A percentile compares a stretch with the other conserved stretches of the same genome.
phyloP scores from a whole-genome alignment of 345 rosid species.

The Hibiscus syriacus region DNA sequence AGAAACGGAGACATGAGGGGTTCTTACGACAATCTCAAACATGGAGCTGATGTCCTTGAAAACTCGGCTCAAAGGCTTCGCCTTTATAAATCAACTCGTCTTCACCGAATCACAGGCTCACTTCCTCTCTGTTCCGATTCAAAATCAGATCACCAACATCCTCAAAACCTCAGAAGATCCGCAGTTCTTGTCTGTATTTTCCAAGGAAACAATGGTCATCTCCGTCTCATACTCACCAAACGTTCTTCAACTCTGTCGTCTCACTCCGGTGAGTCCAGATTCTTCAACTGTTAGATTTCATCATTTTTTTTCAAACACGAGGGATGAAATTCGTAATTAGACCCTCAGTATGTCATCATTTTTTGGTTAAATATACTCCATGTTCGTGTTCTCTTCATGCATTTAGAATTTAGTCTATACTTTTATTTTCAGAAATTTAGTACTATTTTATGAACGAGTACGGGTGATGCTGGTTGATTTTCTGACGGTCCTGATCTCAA shows the following conservation, averaged over 20 bases:
- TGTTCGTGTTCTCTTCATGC: background rate
- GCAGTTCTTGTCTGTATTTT: slow-evolving; percentile 53
- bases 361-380: background rate
- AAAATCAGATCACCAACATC: background rate
- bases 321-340: background rate
- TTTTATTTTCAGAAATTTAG: background rate
- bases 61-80: slow-evolving; percentile 17
- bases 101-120: background rate
- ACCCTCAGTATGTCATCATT: background rate
- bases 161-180: slow-evolving; percentile 21
- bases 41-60: background rate
- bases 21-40: background rate
- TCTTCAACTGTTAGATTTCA: too few species aligned
- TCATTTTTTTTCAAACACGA: too few species aligned
- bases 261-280: slow-evolving; percentile 26
- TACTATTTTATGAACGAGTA: too few species aligned
- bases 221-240: slow-evolving; percentile 47
- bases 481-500: too few species aligned
- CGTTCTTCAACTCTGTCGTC: slow-evolving; percentile 38
- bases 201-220: slow-evolving; percentile 32
- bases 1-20: background rate
- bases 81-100: slow-evolving; percentile 7
- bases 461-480: too few species aligned
- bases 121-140: background rate
- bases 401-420: background rate